Evolutionary conservation across 2,329 filamentous ascomycete genomes (phyloP), one percentile per base, ranked within the genome.

Genomic region (Fusarium sp.): DNA sequence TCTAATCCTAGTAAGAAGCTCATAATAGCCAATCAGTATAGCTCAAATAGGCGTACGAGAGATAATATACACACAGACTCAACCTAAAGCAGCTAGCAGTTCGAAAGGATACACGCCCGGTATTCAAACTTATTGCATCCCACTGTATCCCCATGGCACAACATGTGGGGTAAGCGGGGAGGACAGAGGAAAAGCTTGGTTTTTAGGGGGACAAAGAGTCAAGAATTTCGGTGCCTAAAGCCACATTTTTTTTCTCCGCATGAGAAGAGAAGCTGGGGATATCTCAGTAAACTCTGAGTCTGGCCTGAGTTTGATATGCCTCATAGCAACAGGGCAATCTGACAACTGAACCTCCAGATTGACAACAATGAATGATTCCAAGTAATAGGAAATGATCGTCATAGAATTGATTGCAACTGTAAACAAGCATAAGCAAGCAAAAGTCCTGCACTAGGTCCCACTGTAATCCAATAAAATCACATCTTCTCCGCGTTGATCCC

Each of bases 161-260:
- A 29, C 39, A 20, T 68, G 64, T 68, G 65, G 65, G 31, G 65
- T 62, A 53, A 33, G 65, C 63, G 63, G 65, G 54, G 65, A 68
- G 65, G 31, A 27, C 12, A 50, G 36, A 44, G 33, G 17, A 20
- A 68, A 62, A 62, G 65, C 65, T 62, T 67, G 64, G 62, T 54
- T 67, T 53, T 38, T 29, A 27, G 35, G 15, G 4, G 18, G 25
- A n/a, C 36, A 38, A 38, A 38, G 22, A 22, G 20, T 6, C 10
- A 35, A n/a, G 65, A 68, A 68, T 68, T 68, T 38, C 7, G 63
- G 36, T 68, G 65, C 65, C 65, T 67, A 68, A 39, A 68, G 20
- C 55, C 27, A 47, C 35, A n/a, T 38, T 27, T 36, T 41, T 31
- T 20, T 38, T 67, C 65, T 68, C 65, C 55, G 41, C 63, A 62